Evolutionary conservation across 495 filamentous ascomycete genomes (phyloP), one percentile per base, ranked within the genome.

Genomic region (Hapsidospora chrysogenum): DNA sequence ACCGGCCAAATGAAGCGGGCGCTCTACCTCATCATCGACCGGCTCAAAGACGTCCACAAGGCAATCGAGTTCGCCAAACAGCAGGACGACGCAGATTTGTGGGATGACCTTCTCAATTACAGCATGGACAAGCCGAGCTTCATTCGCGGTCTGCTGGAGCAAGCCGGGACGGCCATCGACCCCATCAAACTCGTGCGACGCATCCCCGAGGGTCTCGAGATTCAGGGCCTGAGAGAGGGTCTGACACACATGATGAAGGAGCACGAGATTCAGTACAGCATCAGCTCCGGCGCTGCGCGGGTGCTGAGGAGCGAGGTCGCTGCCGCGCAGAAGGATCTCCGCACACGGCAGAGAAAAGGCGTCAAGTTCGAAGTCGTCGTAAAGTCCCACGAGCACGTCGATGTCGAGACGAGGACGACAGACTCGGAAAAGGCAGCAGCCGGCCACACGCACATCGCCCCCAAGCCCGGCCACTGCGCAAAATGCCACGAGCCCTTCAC

Each of bases 101-200:
- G 89, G 89, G 78, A 92, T 41, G 89, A 97, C 46, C 67, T 97
- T 8, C 73, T 97, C 15, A 72, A 85, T 39, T 95, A 95, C 58
- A 79, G 74, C 16, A 96, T 97, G 92, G 83, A 93, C 53, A 92
- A 92, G 43, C 89, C 89, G 0, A 69, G 69, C 10, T 97, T 97
- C 58, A 94, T 97, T 38, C 76, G 83, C 13, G 92, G 81, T 2
- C 61, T 97, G 6, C 70, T 97, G 2, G 83, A 94, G 42, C 84
- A 95, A 54, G 86, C 92, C 4, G 89, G 92, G 9, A 94, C 85
- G 3, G 70, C 82, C 3, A 86, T 96, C 34, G 74, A 94, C 44
- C 87, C 87, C 0, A 79, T 94, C 39, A 80, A 76, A 7, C 69
- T 97, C 5, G 85, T 97, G 5, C 68, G 81, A 9, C 74, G 85